phyloP scores from a whole-genome alignment of 2,329 filamentous ascomycete genomes.

The Talaromyces sp. region DNA sequence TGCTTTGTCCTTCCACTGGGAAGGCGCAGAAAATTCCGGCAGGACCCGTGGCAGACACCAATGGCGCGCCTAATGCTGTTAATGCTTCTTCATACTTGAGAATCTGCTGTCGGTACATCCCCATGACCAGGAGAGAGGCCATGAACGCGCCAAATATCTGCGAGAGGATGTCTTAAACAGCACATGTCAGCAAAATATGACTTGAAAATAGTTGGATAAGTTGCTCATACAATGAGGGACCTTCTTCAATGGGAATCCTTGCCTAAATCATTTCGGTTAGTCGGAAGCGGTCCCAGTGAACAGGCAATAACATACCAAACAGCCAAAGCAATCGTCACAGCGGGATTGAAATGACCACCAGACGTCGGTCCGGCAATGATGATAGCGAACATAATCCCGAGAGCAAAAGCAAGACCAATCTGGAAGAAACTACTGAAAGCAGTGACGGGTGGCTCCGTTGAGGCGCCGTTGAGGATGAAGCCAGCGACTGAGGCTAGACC shows the following conservation, averaged over 20 bases:
- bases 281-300: neutral
- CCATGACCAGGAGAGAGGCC: conserved; percentile 54
- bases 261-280: conserved; percentile 43
- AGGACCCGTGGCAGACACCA: conserved; percentile 47
- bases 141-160: conserved; percentile 57
- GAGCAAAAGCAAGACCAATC: conserved; percentile 54
- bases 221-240: conserved; percentile 24
- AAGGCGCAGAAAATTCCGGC: conserved; percentile 56
- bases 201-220: neutral
- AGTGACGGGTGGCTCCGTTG: conserved; percentile 28
- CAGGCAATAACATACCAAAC: conserved; percentile 25
- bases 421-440: conserved; percentile 53
- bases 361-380: conserved; percentile 54
- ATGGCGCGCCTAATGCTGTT: conserved; percentile 36
- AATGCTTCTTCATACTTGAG: conserved; percentile 39
- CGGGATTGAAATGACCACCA: conserved; percentile 56
- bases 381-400: conserved; percentile 59
- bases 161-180: conserved; percentile 48
- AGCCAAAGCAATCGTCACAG: conserved; percentile 46
- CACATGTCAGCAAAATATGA: neutral
- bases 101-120: conserved; percentile 55
- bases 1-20: conserved; percentile 49
- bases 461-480: conserved; percentile 48
- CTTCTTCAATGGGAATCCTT: conserved; percentile 58
- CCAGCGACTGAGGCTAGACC: conserved; percentile 53